Percentiles rank a stretch among this genome's conserved stretches.
Evolutionary conservation across 1,284 basidiomycete species (phyloP).

Genomic region (Cryptococcus neoformans): DNA sequence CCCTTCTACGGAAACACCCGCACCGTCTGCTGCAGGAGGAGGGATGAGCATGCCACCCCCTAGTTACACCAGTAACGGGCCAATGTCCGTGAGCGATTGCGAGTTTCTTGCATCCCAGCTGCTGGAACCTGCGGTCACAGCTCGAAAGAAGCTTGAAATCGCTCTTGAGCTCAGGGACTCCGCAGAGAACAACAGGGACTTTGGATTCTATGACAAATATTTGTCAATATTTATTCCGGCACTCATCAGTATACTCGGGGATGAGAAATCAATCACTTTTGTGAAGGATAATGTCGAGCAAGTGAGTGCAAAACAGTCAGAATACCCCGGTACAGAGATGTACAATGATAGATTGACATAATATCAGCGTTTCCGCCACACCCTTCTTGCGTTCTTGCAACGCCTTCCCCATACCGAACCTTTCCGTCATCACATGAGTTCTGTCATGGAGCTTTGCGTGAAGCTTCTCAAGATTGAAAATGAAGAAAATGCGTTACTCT

Average conservation of each 20-base stretch:
- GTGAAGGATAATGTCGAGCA: constrained; percentile 76
- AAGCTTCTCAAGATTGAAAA: constrained; percentile 85
- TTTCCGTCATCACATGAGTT: constrained; percentile 65
- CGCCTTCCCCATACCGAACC: constrained; percentile 81
- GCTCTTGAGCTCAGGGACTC: constrained; percentile 73
- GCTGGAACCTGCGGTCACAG: constrained; percentile 23
- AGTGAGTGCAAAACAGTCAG: constrained; percentile 30
- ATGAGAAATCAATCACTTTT: constrained; percentile 67
- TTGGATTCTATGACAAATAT: constrained; percentile 66
- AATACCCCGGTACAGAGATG: not conserved
- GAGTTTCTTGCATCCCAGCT: constrained; percentile 42
- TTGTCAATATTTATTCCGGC: constrained; percentile 64
- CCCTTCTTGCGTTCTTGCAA: constrained; percentile 82
- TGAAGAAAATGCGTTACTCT: constrained; percentile 90
- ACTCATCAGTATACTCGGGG: constrained; percentile 72
- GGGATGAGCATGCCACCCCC: constrained; percentile 27
- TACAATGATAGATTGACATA: not conserved
- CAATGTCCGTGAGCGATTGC: constrained; percentile 39
- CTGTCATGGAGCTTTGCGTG: constrained; percentile 72
- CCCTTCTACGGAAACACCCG: constrained; percentile 25
- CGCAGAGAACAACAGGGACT: constrained; percentile 77
- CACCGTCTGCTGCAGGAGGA: constrained; percentile 24
- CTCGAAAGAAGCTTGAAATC: constrained; percentile 16
- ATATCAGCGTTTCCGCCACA: constrained; percentile 69
- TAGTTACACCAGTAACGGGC: constrained; percentile 29